Percentiles rank a stretch among this genome's conserved stretches.
Conservation (phyloP, 805 yeast species). For the Deakozyma indianensis region DNA sequence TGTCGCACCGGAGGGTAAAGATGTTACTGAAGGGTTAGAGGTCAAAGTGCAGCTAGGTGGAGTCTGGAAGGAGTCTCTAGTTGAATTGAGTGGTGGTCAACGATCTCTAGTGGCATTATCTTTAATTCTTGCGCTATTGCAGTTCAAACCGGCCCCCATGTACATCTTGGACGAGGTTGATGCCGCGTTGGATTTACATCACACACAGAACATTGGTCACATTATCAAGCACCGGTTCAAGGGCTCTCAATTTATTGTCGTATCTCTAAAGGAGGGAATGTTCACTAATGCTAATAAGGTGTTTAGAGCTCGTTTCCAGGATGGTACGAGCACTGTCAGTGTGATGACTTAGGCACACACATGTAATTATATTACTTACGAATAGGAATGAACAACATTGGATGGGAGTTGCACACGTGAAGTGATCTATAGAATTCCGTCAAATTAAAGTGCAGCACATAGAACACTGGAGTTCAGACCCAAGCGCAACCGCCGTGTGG, state of each 20-base stretch:
- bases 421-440: too few species aligned
- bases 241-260: constrained; percentile 94
- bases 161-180: constrained; percentile 95
- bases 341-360: too few species aligned
- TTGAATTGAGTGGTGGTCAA: constrained; percentile 95
- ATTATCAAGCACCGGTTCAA: constrained; percentile 87
- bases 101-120: constrained; percentile 88
- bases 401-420: too few species aligned
- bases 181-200: constrained; percentile 94
- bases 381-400: too few species aligned
- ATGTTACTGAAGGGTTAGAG: constrained; percentile 80
- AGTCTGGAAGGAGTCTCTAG: constrained; percentile 91
- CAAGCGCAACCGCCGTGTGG: too few species aligned
- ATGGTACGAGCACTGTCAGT: constrained; percentile 81
- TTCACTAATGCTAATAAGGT: constrained; percentile 93
- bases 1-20: constrained; percentile 66
- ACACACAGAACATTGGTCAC: constrained; percentile 95
- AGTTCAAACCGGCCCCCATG: constrained; percentile 97
- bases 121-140: constrained; percentile 77
- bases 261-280: constrained; percentile 95
- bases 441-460: too few species aligned
- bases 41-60: constrained; percentile 80
- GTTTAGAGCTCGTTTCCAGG: constrained; percentile 87
- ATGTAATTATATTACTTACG: too few species aligned
- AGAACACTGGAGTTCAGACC: too few species aligned